A percentile compares a stretch with the other conserved stretches of the same genome.
phyloP scores from a whole-genome alignment of 441 rosid genomes.

The Populus hybrid region DNA sequence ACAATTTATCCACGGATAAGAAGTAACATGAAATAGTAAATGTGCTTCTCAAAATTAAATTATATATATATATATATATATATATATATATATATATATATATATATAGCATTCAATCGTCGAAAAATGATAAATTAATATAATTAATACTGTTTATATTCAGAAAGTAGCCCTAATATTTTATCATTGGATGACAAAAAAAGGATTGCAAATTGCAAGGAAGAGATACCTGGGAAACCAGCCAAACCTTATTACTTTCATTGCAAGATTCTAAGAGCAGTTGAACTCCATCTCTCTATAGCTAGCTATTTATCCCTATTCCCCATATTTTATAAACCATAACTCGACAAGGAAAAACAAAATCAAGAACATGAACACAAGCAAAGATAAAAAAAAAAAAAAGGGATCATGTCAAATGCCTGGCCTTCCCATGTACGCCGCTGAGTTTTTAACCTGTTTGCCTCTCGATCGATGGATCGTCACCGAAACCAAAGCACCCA shows the following conservation, averaged over 20 bases:
- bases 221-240: neutral
- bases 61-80: neutral
- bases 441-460: neutral
- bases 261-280: constrained; percentile 3
- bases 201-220: no score
- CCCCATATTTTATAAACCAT: neutral
- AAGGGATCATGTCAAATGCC: constrained; percentile 27
- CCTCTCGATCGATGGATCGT: constrained; percentile 12
- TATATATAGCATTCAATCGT: neutral
- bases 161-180: neutral
- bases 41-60: no score
- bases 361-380: neutral
- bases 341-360: neutral
- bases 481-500: constrained; percentile 3
- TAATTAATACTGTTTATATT: neutral
- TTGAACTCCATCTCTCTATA: constrained; percentile 2
- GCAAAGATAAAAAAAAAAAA: neutral
- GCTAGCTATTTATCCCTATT: neutral
- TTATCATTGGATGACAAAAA: neutral
- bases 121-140: neutral
- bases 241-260: neutral
- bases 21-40: neutral
- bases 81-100: no score
- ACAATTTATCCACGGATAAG: neutral
- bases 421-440: constrained; percentile 77